Evolutionary conservation across 2,329 filamentous ascomycete genomes (phyloP), one percentile per base, ranked within the genome.

Genomic region (Orbilia brochopaga): DNA sequence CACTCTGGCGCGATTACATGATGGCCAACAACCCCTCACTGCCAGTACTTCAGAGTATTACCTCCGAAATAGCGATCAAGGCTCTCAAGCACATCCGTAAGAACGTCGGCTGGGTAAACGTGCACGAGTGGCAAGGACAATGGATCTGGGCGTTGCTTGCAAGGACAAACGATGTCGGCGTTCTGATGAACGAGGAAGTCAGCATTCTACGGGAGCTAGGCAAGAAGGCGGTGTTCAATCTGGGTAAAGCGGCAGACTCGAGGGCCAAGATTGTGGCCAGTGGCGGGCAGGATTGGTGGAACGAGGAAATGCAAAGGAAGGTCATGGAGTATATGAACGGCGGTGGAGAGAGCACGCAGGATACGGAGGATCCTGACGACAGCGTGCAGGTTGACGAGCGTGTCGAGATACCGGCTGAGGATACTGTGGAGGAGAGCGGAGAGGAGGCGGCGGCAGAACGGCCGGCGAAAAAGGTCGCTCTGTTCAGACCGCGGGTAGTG

Each of bases 121-220:
- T 70, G 17, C 23, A 64, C 19, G 66, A 70, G 15, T 70, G 66
- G 66, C 66, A 70, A n/a, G 72, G 66, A n/a, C 69, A 74, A 53
- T 76, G 75, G 75, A 66, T 75, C 10, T 77, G 75, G 75, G 74
- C 66, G n/a, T 46, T 76, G 42, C 56, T 77, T 13, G 64, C 75
- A 11, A 64, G 75, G 30, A 63, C 60, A 24, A 75, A 76, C 23
- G 73, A 75, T 42, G 74, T 74, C 37, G 67, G 67, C 3, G 65
- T 73, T 11, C 64, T 76, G 51, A 70, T 70, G 11, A 74, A 75
- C 10, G 76, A 76, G 17, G 76, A 77, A 48, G 66, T 73, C 2
- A 67, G 59, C 42, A 70, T 76, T 24, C 44, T 77, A 17, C 73
- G 76, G 23, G 76, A 75, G 48, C 37, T 77, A 23, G 76, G 74